Percentiles rank a stretch among this genome's conserved stretches.
phyloP scores from a whole-genome alignment of 495 filamentous ascomycete genomes.

The Lentithecium fluviatile region DNA sequence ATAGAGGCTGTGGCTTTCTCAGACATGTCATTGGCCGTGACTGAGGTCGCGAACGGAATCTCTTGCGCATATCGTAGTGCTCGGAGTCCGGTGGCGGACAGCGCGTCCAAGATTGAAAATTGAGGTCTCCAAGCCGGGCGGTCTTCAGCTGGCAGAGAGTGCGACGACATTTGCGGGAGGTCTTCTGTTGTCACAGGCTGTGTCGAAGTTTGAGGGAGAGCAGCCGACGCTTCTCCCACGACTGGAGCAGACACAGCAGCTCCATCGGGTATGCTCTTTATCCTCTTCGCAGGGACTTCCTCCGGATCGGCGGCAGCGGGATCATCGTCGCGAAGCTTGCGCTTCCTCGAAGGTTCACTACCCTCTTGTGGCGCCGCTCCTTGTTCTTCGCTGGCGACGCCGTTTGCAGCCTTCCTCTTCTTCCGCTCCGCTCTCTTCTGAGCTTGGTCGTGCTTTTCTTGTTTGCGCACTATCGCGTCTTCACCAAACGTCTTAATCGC shows the following conservation, averaged over 20 bases:
- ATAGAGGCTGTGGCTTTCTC: conserved; percentile 75
- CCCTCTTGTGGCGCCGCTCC: not conserved
- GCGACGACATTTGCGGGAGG: not conserved
- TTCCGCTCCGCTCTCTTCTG: conserved; percentile 41
- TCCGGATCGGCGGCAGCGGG: not conserved
- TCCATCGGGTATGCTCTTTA: not conserved
- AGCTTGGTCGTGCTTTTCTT: conserved; percentile 43
- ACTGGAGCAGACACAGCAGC: not conserved
- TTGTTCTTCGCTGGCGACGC: not conserved
- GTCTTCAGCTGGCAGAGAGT: not conserved
- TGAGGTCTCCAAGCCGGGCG: conserved; percentile 2
- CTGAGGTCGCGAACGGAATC: conserved; percentile 73
- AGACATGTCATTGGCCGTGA: conserved; percentile 89
- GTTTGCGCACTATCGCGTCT: conserved; percentile 51
- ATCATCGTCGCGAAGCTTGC: conserved; percentile 1
- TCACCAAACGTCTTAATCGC: conserved; percentile 83
- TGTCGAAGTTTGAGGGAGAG: not conserved
- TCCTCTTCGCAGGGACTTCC: conserved; percentile 8
- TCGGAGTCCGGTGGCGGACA: conserved; percentile 91
- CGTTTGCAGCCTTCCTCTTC: conserved; percentile 13
- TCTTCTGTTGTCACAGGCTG: not conserved
- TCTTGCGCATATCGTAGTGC: conserved; percentile 91
- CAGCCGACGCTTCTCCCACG: too few relatives aligned
- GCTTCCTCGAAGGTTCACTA: not conserved
- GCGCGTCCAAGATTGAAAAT: conserved; percentile 87